Evolutionary conservation across 140 eudicot genomes (phyloP).

Genomic region (Stevia rebaudiana): DNA sequence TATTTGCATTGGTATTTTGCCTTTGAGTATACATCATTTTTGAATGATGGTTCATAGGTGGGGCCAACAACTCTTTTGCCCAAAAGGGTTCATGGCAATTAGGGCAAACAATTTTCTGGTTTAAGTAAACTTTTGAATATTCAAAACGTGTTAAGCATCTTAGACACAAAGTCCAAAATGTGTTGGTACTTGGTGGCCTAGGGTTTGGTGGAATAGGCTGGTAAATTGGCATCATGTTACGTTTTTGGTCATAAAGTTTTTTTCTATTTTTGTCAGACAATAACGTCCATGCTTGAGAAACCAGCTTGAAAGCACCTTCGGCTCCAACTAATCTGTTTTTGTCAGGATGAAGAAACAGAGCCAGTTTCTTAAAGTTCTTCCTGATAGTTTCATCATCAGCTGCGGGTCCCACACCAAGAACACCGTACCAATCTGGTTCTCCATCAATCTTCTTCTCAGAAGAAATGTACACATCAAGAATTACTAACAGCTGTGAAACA

Average conservation of each 20-base stretch:
- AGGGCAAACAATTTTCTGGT: constrained; percentile 35
- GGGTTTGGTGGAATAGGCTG: constrained; percentile 10
- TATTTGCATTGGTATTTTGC: constrained; percentile 13
- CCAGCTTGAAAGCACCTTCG: constrained; percentile 50
- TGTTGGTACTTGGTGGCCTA: constrained; percentile 24
- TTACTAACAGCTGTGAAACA: constrained; percentile 26
- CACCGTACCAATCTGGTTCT: constrained; percentile 42
- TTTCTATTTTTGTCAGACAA: constrained; percentile 38
- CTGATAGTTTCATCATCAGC: constrained; percentile 39
- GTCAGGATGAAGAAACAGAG: constrained; percentile 48
- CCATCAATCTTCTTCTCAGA: constrained; percentile 41
- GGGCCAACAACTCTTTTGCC: constrained; percentile 30
- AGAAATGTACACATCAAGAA: constrained; percentile 37
- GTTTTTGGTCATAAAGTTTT: constrained; percentile 33
- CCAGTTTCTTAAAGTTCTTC: constrained; percentile 36
- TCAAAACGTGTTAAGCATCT: constrained; percentile 36
- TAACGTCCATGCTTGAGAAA: constrained; percentile 41
- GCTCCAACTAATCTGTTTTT: constrained; percentile 48
- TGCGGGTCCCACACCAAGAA: constrained; percentile 48
- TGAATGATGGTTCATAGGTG: constrained; percentile 16
- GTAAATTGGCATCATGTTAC: constrained; percentile 14
- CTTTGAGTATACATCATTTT: constrained; percentile 1
- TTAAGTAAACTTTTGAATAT: constrained; percentile 23
- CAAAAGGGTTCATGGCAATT: constrained; percentile 33
- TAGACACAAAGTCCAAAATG: constrained; percentile 53